Evolutionary conservation across 2,329 filamentous ascomycete genomes (phyloP).

Genomic region (Raffaelea albimanens): DNA sequence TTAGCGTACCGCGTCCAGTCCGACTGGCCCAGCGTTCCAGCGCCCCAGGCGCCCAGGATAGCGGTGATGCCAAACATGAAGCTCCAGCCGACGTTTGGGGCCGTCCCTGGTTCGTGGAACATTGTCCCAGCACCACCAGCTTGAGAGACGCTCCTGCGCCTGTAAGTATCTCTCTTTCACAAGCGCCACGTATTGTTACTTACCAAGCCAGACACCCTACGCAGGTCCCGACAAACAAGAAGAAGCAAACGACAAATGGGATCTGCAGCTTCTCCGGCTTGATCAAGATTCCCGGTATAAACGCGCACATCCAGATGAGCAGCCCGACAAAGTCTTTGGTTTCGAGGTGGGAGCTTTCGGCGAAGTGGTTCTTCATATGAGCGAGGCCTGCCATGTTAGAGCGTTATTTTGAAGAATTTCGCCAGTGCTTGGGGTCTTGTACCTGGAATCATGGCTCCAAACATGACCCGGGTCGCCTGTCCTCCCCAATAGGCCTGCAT

Average conservation of each 20-base stretch:
- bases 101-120: constrained; percentile 12
- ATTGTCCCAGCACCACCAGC: constrained; percentile 21
- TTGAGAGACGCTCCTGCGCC: too few species aligned
- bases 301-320: constrained; percentile 13
- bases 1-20: constrained; percentile 34
- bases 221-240: constrained; percentile 26
- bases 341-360: constrained; percentile 16
- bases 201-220: too few species aligned
- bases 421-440: constrained; percentile 6
- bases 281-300: constrained; percentile 7
- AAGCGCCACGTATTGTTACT: too few species aligned
- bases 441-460: constrained; percentile 20
- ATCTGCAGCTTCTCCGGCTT: constrained; percentile 10
- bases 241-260: constrained; percentile 17
- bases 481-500: constrained; percentile 19
- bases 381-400: constrained; percentile 17
- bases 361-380: too few species aligned
- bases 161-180: too few species aligned
- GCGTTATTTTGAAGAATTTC: constrained; percentile 14
- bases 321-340: constrained; percentile 20
- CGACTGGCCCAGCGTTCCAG: constrained; percentile 33
- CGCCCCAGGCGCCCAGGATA: constrained; percentile 32
- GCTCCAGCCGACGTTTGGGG: constrained; percentile 22
- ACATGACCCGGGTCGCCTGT: constrained; percentile 16
- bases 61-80: constrained; percentile 29